Percentiles rank a stretch among this genome's conserved stretches.
These are phyloP conservation scores for Suillus lakei DNA, from an alignment of 768 basidiomycete genomes.

Conservation along the genomic window DNA sequence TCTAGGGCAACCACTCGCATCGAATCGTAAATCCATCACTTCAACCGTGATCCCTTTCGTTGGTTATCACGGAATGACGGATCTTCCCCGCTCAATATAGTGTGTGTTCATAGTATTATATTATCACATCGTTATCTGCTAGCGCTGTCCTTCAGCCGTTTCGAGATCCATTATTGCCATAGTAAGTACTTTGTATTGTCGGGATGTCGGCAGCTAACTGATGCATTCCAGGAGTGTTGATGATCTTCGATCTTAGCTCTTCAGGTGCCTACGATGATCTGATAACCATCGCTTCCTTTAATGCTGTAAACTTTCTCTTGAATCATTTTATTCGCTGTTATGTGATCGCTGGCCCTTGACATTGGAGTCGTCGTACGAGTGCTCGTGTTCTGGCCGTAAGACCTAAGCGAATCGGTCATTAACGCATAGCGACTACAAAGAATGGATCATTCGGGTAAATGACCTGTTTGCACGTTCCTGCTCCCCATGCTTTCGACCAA, in stretches of 20 bases:
- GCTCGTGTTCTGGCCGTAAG: constrained; percentile 1
- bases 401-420: constrained; percentile 25
- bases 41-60: not conserved
- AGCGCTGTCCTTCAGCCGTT: not conserved
- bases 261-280: constrained; percentile 13
- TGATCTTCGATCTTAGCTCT: constrained; percentile 20
- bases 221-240: constrained; percentile 2
- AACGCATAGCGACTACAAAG: constrained; percentile 18
- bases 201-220: constrained; percentile 4
- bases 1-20: constrained; percentile 1
- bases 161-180: constrained; percentile 3
- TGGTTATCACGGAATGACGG: constrained; percentile 6
- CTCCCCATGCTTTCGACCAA: not conserved
- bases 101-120: not conserved
- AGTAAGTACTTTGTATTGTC: not conserved
- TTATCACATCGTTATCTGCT: constrained; percentile 3
- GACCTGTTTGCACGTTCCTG: not conserved
- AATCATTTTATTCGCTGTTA: not conserved
- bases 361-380: not conserved
- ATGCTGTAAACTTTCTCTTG: not conserved
- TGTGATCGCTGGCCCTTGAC: not conserved
- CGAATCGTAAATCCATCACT: constrained; percentile 2
- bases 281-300: constrained; percentile 8
- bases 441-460: constrained; percentile 12
- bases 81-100: not conserved